Evolutionary conservation across 2,329 filamentous ascomycete genomes (phyloP), one percentile per base, ranked within the genome.

Genomic region (Hypocreales sp.): DNA sequence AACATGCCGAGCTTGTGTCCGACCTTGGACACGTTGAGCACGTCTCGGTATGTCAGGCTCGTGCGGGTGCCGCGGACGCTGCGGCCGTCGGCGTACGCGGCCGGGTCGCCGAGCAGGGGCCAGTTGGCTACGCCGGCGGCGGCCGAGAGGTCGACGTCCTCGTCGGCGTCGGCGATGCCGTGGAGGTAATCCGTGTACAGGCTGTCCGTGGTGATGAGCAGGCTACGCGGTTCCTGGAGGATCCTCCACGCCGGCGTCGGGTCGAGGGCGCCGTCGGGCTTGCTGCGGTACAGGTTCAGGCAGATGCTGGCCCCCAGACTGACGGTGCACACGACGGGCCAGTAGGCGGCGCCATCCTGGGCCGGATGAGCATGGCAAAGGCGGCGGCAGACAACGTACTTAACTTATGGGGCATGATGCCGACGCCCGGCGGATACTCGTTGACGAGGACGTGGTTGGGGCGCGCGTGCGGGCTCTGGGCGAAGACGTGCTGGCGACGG

Each of bases 391-490:
- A 20, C 13, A 25, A 30, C 22, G 33, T 41, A 54, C 50, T 50
- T 42, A 55, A 48, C 58, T 94, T 90, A 50, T 95, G 87, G 25
- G 86, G 76, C 81, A 94, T 92, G 38, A 95, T 95, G n/a, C 87
- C 87, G 35, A 93, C 71, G 2, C 81, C 82, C 0, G 81, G 72
- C 2, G 65, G 64, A 50, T 95, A 98, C 50, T 94, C 86, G 45
- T 98, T 98, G 40, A 95, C 73, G 20, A 95, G 62, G 24, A 92
- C 82, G 53, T 95, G 90, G 42, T 95, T 98, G 3, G 87, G 82
- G 4, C 60, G 62, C 12, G 58, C 42, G 45, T 95, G 86, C 5
- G 81, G 80, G 27, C 84, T 81, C 13, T 60, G 47, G 12, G 51
- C 47, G 40, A 76, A 76, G 6, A 76, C 48, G 39, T 67, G 53